phyloP scores from a whole-genome alignment of 2,329 filamentous ascomycete genomes.

The Cadophora sp. region DNA sequence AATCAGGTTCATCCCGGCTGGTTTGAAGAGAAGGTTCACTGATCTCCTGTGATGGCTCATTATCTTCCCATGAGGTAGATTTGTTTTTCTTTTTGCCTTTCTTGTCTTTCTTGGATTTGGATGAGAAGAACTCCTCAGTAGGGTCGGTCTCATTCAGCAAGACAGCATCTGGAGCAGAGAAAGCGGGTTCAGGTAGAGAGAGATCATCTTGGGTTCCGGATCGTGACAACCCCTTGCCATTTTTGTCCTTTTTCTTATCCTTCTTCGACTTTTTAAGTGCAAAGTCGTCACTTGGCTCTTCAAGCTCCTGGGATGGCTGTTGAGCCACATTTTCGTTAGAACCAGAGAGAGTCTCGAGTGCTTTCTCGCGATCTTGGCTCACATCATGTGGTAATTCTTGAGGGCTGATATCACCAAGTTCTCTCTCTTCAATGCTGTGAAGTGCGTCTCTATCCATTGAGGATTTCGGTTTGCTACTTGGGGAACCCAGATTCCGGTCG shows the following conservation, averaged over 20 bases:
- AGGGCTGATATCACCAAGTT: conserved; percentile 21
- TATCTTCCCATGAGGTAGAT: conserved; percentile 10
- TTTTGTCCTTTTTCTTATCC: conserved; percentile 49
- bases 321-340: conserved; percentile 16
- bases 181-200: background rate
- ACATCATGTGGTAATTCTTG: conserved; percentile 20
- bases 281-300: conserved; percentile 35
- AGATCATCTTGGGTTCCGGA: conserved; percentile 21
- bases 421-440: conserved; percentile 36
- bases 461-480: conserved; percentile 22
- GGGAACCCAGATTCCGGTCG: conserved; percentile 25
- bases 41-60: background rate
- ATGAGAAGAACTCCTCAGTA: conserved; percentile 15
- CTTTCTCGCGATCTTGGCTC: conserved; percentile 27
- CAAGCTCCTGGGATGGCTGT: conserved; percentile 9
- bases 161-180: background rate
- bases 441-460: conserved; percentile 22
- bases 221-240: conserved; percentile 18
- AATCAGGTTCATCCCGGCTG: conserved; percentile 4
- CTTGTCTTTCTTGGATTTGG: conserved; percentile 33
- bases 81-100: conserved; percentile 42
- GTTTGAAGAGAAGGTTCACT: background rate
- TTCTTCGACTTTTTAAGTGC: conserved; percentile 46
- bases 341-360: conserved; percentile 31
- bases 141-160: background rate